Evolutionary conservation across 164 flowering plant genomes (phyloP).

Genomic region (Annona squamosa): DNA sequence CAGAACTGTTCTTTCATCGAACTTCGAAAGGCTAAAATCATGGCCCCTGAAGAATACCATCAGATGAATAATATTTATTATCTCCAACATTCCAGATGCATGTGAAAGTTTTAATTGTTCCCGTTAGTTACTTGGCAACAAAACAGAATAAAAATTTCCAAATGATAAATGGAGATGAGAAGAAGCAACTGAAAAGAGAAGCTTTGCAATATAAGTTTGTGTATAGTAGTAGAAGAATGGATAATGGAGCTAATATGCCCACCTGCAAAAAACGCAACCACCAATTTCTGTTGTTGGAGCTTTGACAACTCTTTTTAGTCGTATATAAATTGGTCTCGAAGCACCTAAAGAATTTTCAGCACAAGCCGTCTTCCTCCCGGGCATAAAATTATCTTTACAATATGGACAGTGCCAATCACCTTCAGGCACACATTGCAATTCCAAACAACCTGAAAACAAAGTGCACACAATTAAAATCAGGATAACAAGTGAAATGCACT

Average conservation of each 20-base stretch:
- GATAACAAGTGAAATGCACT: background rate
- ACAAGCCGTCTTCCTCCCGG: conserved; percentile 22
- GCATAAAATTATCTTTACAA: conserved; percentile 45
- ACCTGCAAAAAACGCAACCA: conserved; percentile 96
- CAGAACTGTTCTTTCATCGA: conserved; percentile 75
- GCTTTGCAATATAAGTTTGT: background rate
- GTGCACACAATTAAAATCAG: background rate
- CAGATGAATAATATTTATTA: background rate
- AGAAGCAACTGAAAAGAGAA: background rate
- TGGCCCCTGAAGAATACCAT: conserved; percentile 37
- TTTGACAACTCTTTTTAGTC: conserved; percentile 60
- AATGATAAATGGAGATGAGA: background rate
- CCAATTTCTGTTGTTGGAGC: conserved; percentile 65
- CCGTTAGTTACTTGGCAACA: background rate
- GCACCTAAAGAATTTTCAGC: conserved; percentile 26
- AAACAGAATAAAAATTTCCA: background rate
- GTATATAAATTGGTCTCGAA: conserved; percentile 39
- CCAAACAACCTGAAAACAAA: conserved; percentile 63
- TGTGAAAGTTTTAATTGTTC: background rate
- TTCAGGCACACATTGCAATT: conserved; percentile 34
- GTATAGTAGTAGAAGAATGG: background rate
- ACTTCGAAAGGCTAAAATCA: conserved; percentile 59
- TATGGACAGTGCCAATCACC: conserved; percentile 58
- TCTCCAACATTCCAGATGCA: background rate
- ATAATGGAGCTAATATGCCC: background rate